A percentile compares a stretch with the other conserved stretches of the same genome.
phyloP scores from a whole-genome alignment of 495 filamentous ascomycete genomes.

The Aspergillus coremiiformis region DNA sequence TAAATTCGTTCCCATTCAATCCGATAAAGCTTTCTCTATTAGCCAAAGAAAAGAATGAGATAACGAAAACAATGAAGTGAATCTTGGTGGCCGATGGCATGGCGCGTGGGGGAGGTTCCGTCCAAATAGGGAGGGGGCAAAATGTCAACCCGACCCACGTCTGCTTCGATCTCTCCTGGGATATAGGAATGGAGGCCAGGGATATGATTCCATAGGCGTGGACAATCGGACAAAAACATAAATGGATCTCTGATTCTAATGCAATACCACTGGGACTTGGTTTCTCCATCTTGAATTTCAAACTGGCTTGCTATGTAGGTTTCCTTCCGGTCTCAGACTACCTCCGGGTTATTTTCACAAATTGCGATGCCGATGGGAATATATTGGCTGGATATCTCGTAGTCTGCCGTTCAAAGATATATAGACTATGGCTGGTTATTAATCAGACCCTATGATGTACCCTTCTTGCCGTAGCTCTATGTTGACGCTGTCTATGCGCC shows the following conservation, averaged over 20 bases:
- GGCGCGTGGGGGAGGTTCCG: conserved; percentile 3
- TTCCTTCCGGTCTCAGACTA: background rate
- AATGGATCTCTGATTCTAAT: conserved; percentile 3
- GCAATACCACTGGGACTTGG: conserved; percentile 9
- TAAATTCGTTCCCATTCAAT: conserved; percentile 44
- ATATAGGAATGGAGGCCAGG: background rate
- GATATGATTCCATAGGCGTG: conserved; percentile 3
- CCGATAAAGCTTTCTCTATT: conserved; percentile 23
- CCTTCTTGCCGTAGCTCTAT: too few species aligned
- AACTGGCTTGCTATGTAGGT: background rate
- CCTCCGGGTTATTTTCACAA: background rate
- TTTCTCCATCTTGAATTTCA: background rate
- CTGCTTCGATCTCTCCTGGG: background rate
- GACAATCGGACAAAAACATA: conserved; percentile 4
- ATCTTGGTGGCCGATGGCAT: background rate
- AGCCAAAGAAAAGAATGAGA: conserved; percentile 14
- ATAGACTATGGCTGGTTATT: too few species aligned
- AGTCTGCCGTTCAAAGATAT: background rate
- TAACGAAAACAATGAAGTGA: conserved; percentile 6
- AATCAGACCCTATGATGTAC: background rate
- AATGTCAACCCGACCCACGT: background rate
- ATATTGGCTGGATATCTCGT: background rate
- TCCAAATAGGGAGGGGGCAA: background rate
- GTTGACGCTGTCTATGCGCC: background rate
- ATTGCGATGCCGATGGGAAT: background rate